Percentiles rank a stretch among this genome's conserved stretches.
phyloP scores from a whole-genome alignment of 2,329 filamentous ascomycete genomes.

The Hymenoscyphus fructigenus region DNA sequence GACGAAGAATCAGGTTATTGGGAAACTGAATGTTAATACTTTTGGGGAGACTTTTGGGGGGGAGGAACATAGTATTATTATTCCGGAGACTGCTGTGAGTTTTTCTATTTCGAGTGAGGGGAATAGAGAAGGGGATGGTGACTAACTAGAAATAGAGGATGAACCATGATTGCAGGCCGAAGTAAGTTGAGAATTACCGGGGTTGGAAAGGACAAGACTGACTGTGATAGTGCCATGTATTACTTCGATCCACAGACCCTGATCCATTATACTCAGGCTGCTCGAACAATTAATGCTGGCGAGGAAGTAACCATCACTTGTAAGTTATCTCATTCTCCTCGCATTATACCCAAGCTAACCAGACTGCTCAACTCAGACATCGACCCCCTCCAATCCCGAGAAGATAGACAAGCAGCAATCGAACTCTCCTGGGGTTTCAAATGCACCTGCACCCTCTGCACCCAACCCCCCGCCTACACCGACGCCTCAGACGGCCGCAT shows the following conservation, averaged over 20 bases:
- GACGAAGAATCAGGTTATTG: constrained; percentile 18
- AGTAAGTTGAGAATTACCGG: constrained; percentile 28
- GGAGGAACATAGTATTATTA: constrained; percentile 14
- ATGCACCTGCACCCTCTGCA: constrained; percentile 40
- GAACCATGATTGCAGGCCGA: constrained; percentile 43
- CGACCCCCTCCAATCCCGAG: constrained; percentile 35
- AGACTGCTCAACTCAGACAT: constrained; percentile 6
- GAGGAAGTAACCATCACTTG: constrained; percentile 42
- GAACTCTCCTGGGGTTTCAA: constrained; percentile 40
- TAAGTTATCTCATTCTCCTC: constrained; percentile 10
- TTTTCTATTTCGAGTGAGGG: background rate
- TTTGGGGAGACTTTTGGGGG: constrained; percentile 22
- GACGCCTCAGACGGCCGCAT: constrained; percentile 38
- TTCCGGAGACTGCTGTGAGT: constrained; percentile 14
- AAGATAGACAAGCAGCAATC: constrained; percentile 33
- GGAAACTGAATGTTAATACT: constrained; percentile 26
- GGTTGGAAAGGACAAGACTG: background rate
- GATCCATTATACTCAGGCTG: constrained; percentile 39
- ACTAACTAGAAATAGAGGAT: constrained; percentile 27
- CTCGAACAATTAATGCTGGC: constrained; percentile 37
- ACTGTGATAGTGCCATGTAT: constrained; percentile 28
- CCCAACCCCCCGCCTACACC: constrained; percentile 10
- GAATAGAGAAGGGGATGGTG: background rate
- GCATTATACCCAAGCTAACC: background rate
- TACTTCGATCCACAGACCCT: constrained; percentile 38